Base-by-base conservation (phyloP, 225 moss, liverwort and hornwort genomes). In the Antitrichia curtipendula region DNA sequence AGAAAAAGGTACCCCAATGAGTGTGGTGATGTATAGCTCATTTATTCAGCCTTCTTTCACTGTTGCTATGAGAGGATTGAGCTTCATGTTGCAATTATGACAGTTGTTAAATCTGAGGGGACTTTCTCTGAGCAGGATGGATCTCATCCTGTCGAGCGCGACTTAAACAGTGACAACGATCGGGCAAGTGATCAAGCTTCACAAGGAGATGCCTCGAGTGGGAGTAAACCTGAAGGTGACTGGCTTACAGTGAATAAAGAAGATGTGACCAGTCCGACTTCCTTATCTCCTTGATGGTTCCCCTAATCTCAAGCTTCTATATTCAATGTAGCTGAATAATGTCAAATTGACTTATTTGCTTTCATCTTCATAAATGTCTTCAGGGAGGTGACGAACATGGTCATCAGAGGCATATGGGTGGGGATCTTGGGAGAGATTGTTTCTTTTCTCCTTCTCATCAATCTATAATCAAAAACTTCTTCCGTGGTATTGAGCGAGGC, bases 171-270 rank as follows among this genome's bases (percentile, higher is more conserved):
- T 80, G 89, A 81, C 60, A 73, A 88, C 61, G 72, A 82, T 72
- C 78, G 83, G 73, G 59, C 86, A 61, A 89, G 87, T 87, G 79
- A 80, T 75, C 79, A 82, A 90, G 75, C 68, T 91, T 92, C 80
- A 82, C 82, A 72, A 84, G 90, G 89, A 90, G 90, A 91, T 82
- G 49, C 73, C 34, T 78, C 89, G 22, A 89, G 86, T 90, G 87
- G 91, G 53, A 95, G 90, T 85, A 97, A 95, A 61, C 86, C 92
- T 79, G 98, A 96, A 88, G 94, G 90, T 86, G 98, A 96, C 85
- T 98, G 98, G 98, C 91, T 96, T 87, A 98, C 95, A 19, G 96
- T 98, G 70, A 93, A 96, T 84, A 92, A 95, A 90, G 98, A 96
- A 89, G 98, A 98, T 87, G 95, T 88, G 77, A 87, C 94, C 81